Evolutionary conservation across 176 grass and related monocot species (phyloP), one percentile per base, ranked within the genome.

Genomic region (Musa itinerans): DNA sequence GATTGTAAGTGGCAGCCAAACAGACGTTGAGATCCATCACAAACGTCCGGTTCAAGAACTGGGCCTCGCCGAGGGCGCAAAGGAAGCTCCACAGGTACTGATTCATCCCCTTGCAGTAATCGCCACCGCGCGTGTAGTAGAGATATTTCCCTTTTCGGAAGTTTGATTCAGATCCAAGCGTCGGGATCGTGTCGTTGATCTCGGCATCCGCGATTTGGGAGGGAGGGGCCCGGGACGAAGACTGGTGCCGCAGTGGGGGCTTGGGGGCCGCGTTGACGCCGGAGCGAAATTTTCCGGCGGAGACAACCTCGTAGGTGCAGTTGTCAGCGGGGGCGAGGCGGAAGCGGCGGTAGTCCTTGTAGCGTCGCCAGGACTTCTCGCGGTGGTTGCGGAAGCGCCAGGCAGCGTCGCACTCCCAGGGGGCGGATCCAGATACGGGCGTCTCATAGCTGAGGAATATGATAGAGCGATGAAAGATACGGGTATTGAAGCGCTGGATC

Each of bases 51-150:
- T 96, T 96, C 67, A 96, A 78, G 83, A 88, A 92, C 81, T 96
- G 91, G 72, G 93, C 93, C 14, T 96, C 93, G 9, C 93, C 93
- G 4, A 97, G 87, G 20, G 87, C 93, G 11, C 93, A 97, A 9
- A 97, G 69, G 84, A 97, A 91, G 82, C 93, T 90, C 90, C 90
- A 93, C 1, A 97, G 79, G 78, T 83, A 97, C 68, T 97, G 94
- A 79, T 97, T 93, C 90, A 93, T 97, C 73, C 94, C 87, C 78
- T 97, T 93, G 94, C 90, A 97, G n/a, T 93, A 83, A 80, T 93
- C 94, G 0, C 94, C 90, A 0, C 94, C 90, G 23, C 94, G 81
- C 57, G 87, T 87, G 84, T 97, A 97, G 84, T 97, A 97, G 21
- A 97, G 71, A 59, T 97, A 97, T 65, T 74, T 93, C 0, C 86